phyloP scores from a whole-genome alignment of 1,284 basidiomycete species.

The Cronartium ribicola region DNA sequence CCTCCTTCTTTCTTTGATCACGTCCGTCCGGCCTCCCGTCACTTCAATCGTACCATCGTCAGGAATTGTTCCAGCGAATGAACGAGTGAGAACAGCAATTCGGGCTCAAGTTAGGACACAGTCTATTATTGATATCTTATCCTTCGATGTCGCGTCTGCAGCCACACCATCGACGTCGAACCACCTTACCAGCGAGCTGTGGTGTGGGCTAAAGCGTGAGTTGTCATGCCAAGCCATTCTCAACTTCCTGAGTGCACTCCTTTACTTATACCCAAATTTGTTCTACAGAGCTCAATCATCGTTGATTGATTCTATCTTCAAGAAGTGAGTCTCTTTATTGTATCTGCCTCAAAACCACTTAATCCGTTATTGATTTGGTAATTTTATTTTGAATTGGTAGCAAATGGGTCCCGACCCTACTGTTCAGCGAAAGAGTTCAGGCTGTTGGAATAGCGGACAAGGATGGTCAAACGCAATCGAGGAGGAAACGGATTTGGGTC shows the following conservation, averaged over 20 bases:
- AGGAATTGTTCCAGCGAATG: slow-evolving; percentile 40
- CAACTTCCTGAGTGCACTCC: background rate
- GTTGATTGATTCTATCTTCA: slow-evolving; percentile 40
- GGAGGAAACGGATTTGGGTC: slow-evolving; percentile 21
- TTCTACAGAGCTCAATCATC: slow-evolving; percentile 27
- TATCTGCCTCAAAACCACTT: background rate
- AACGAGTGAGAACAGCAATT: background rate
- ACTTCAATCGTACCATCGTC: background rate
- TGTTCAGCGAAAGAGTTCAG: slow-evolving; percentile 25
- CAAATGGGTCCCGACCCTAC: slow-evolving; percentile 42
- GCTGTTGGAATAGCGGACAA: background rate
- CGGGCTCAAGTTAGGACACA: too few relatives aligned
- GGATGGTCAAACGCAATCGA: background rate
- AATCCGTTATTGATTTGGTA: too few relatives aligned
- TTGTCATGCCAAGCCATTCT: background rate
- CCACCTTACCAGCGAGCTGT: slow-evolving; percentile 42
- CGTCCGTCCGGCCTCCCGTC: background rate
- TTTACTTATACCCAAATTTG: background rate
- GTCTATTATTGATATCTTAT: background rate
- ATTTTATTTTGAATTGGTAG: background rate
- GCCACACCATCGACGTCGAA: slow-evolving; percentile 20
- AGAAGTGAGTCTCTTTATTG: slow-evolving; percentile 21
- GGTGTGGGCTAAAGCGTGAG: slow-evolving; percentile 37
- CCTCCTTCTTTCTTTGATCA: slow-evolving; percentile 11
- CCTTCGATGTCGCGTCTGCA: background rate